phyloP scores from a whole-genome alignment of 2,329 filamentous ascomycete species.

The Raffaelea ambrosiae region DNA sequence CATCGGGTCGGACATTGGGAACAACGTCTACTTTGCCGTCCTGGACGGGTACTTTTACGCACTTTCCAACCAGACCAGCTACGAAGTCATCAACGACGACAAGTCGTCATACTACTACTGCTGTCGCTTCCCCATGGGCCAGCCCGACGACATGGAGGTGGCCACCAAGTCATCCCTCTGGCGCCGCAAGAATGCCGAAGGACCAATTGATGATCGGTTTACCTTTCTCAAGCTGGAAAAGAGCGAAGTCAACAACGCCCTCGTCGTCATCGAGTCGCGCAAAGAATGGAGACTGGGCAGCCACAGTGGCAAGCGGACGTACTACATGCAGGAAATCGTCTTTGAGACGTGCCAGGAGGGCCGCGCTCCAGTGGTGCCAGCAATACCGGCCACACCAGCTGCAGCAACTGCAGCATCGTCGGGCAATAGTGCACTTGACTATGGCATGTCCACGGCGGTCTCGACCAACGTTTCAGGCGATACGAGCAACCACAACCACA shows the following conservation, averaged over 20 bases:
- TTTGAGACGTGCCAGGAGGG: conserved; percentile 21
- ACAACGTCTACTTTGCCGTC: conserved; percentile 64
- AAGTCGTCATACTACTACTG: conserved; percentile 65
- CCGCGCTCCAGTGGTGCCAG: not conserved
- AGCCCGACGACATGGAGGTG: conserved; percentile 27
- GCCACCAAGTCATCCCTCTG: conserved; percentile 44
- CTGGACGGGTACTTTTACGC: conserved; percentile 59
- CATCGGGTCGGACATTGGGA: conserved; percentile 56
- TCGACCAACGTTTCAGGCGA: not conserved
- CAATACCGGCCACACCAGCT: not conserved
- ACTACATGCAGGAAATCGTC: conserved; percentile 50
- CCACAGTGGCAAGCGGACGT: conserved; percentile 54
- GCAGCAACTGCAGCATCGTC: not conserved
- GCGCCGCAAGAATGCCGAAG: conserved; percentile 60
- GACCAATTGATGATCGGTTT: conserved; percentile 68
- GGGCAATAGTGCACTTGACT: not conserved
- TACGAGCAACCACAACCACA: too few species aligned
- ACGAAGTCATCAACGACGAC: conserved; percentile 54
- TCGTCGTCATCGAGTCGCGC: conserved; percentile 58
- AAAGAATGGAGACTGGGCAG: conserved; percentile 50
- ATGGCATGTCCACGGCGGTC: too few species aligned
- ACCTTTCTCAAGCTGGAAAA: conserved; percentile 53
- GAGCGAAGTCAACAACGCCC: conserved; percentile 48
- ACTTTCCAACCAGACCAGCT: conserved; percentile 56
- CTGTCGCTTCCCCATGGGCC: conserved; percentile 49